Conservation (phyloP, 768 basidiomycete genomes). For the Russula lepida region DNA sequence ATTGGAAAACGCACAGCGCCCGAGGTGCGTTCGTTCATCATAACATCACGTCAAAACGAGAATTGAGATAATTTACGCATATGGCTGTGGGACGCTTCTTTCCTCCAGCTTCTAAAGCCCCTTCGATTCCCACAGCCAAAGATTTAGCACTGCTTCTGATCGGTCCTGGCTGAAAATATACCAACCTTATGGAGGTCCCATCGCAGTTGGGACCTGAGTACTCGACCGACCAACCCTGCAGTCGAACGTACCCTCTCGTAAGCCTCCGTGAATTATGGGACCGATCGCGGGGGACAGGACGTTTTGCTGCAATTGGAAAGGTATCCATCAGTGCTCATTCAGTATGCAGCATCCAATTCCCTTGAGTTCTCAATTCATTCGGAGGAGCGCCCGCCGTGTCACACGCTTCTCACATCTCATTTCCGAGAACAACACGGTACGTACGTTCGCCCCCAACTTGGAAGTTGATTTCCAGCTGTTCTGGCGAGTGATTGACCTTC, state of each 20-base stretch:
- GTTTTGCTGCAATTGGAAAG: background rate
- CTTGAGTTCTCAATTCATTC: background rate
- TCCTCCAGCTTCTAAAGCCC: background rate
- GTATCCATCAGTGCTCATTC: background rate
- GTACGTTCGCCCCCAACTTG: background rate
- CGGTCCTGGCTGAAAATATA: background rate
- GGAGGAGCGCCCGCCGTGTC: background rate
- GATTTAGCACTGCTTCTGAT: constrained; percentile 2
- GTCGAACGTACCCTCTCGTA: background rate
- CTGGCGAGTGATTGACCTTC: background rate
- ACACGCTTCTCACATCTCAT: background rate
- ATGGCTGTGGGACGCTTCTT: constrained; percentile 1
- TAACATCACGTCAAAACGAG: constrained; percentile 18
- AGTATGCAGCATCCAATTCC: background rate
- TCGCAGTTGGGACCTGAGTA: background rate
- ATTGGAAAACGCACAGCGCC: background rate
- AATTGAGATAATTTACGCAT: background rate
- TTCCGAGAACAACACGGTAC: background rate
- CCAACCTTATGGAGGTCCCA: background rate
- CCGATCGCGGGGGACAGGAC: background rate
- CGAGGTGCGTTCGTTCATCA: constrained; percentile 17
- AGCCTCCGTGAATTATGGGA: background rate
- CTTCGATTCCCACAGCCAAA: constrained; percentile 7
- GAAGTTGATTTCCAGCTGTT: background rate
- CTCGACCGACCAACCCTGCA: too few species aligned